Percentiles rank a stretch among this genome's conserved stretches.
These are phyloP conservation scores for Phytophthora ramorum DNA, from an alignment of 352 stramenopile genomes.

Conservation along the genomic window DNA sequence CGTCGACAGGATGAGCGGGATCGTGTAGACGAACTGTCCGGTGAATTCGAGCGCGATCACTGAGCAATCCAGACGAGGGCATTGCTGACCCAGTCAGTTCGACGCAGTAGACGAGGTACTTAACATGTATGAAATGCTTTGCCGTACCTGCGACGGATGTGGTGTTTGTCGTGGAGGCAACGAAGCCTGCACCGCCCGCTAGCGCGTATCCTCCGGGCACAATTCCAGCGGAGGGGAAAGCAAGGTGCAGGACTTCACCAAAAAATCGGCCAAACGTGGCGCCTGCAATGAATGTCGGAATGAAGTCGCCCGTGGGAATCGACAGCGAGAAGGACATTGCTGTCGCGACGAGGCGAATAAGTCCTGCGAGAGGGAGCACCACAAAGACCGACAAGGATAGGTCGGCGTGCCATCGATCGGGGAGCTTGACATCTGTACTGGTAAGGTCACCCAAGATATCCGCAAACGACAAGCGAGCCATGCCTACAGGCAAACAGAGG, in stretches of 20 bases:
- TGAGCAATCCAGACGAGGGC: background rate
- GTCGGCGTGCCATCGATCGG: slow-evolving; percentile 40
- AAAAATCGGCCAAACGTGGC: slow-evolving; percentile 62
- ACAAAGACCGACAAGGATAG: slow-evolving; percentile 40
- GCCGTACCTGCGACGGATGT: slow-evolving; percentile 54
- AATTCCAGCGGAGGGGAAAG: slow-evolving; percentile 48
- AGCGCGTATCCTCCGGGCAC: slow-evolving; percentile 73
- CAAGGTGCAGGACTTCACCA: slow-evolving; percentile 48
- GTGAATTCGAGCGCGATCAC: slow-evolving; percentile 82
- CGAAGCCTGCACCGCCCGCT: slow-evolving; percentile 65
- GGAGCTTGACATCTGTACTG: slow-evolving; percentile 19
- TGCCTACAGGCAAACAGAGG: slow-evolving; percentile 49
- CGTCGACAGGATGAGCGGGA: slow-evolving; percentile 59
- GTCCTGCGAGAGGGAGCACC: slow-evolving; percentile 38
- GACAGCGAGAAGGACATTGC: slow-evolving; percentile 59
- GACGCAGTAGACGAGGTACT: background rate
- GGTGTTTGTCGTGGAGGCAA: slow-evolving; percentile 68
- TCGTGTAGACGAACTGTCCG: slow-evolving; percentile 75
- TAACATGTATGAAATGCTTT: background rate
- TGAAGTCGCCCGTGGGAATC: slow-evolving; percentile 65
- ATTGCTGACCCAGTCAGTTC: background rate
- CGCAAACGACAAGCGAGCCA: slow-evolving; percentile 40
- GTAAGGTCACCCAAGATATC: slow-evolving; percentile 45
- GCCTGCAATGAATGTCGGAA: slow-evolving; percentile 72
- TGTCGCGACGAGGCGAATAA: slow-evolving; percentile 46